Evolutionary conservation across 2,329 filamentous ascomycete genomes (phyloP).

Genomic region (Tetracladium maxilliforme): DNA sequence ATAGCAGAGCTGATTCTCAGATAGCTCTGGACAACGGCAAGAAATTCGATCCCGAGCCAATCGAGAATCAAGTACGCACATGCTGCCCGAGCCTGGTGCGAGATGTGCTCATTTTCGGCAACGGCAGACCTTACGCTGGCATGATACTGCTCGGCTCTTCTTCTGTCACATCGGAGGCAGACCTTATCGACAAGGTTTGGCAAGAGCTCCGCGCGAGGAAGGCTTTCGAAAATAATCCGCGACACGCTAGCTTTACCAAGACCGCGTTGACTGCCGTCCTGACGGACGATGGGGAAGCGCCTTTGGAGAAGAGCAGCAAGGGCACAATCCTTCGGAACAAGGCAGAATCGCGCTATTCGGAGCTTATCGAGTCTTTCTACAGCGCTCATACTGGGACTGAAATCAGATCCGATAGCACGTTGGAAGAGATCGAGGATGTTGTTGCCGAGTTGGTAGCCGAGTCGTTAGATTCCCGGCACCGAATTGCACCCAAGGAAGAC

Average conservation of each 20-base stretch:
- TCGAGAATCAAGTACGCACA: constrained; percentile 38
- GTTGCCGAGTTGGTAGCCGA: too few relatives aligned
- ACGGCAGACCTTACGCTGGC: constrained; percentile 38
- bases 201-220: constrained; percentile 28
- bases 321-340: constrained; percentile 38
- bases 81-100: constrained; percentile 22
- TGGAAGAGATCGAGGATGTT: too few relatives aligned
- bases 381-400: too few relatives aligned
- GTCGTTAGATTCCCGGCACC: too few relatives aligned
- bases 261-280: constrained; percentile 32
- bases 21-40: constrained; percentile 50
- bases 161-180: constrained; percentile 12
- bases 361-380: too few relatives aligned
- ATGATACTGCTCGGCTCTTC: constrained; percentile 33
- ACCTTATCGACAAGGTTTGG: constrained; percentile 25
- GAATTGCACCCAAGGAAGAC: too few relatives aligned
- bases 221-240: too few relatives aligned
- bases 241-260: too few relatives aligned
- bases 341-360: too few relatives aligned
- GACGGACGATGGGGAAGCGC: constrained; percentile 8
- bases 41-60: constrained; percentile 49
- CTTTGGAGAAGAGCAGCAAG: constrained; percentile 46
- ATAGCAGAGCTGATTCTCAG: constrained; percentile 44
- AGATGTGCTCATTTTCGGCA: constrained; percentile 47
- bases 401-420: too few relatives aligned